Evolutionary conservation across 805 yeast genomes (phyloP).

Genomic region (Starmerella vaccinii): DNA sequence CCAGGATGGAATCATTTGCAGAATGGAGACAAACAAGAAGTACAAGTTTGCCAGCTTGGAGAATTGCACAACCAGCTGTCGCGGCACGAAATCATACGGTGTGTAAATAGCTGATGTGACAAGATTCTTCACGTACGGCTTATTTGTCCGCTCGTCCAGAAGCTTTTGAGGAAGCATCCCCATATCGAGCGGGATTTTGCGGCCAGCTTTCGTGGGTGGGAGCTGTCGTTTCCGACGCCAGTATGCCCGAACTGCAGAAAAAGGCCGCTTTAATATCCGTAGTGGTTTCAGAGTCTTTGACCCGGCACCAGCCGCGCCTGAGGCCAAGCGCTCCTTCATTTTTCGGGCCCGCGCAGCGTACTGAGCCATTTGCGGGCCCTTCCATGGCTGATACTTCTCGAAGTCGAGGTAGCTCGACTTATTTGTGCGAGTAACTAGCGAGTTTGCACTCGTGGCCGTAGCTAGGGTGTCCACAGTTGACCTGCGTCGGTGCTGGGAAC

Average conservation of each 20-base stretch:
- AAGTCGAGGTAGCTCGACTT: slow-evolving; percentile 15
- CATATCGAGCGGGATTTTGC: slow-evolving; percentile 58
- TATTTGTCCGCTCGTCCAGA: slow-evolving; percentile 59
- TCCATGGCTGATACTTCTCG: slow-evolving; percentile 7
- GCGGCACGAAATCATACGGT: slow-evolving; percentile 68
- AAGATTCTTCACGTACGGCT: slow-evolving; percentile 52
- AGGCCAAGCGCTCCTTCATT: background rate
- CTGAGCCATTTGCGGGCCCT: background rate
- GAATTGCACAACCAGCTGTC: slow-evolving; percentile 82
- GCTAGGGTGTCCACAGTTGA: slow-evolving; percentile 12
- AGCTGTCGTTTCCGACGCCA: slow-evolving; percentile 21
- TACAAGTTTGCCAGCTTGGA: slow-evolving; percentile 87
- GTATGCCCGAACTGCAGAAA: slow-evolving; percentile 3
- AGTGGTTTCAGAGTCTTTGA: slow-evolving; percentile 14
- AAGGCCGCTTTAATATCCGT: slow-evolving; percentile 9
- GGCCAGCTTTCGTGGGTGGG: slow-evolving; percentile 55
- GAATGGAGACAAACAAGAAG: slow-evolving; percentile 76
- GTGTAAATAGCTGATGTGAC: slow-evolving; percentile 86
- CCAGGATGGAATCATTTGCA: slow-evolving; percentile 96
- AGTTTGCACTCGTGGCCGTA: slow-evolving; percentile 12
- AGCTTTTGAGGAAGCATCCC: slow-evolving; percentile 25
- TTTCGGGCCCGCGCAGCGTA: background rate
- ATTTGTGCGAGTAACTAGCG: slow-evolving; percentile 12
- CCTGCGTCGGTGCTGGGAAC: background rate
- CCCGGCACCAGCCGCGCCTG: slow-evolving; percentile 1